Conservation (phyloP, 2,329 filamentous ascomycete species). For the Cercospora zeae-maydis region DNA sequence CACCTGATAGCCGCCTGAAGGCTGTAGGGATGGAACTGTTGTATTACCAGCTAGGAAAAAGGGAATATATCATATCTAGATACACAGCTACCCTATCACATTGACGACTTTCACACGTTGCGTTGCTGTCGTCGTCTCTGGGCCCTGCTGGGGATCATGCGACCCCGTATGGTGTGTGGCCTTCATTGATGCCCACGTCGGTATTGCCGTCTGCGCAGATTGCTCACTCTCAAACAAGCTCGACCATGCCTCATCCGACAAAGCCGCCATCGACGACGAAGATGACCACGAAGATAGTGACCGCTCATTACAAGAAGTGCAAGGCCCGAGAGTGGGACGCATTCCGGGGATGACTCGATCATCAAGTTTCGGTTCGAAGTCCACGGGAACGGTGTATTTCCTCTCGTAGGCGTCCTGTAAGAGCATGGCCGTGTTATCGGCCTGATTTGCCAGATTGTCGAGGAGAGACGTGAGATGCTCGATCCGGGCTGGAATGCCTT, state of each 20-base stretch:
- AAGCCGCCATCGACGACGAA: not conserved
- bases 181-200: not conserved
- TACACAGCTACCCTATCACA: not conserved
- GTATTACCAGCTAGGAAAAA: not conserved
- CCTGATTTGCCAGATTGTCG: not conserved
- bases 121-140: not conserved
- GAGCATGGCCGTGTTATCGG: not conserved
- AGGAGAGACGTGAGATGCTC: not conserved
- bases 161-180: too few species aligned
- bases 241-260: not conserved
- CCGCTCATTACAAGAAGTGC: not conserved
- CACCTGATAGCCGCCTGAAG: not conserved
- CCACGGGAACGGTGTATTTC: not conserved
- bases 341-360: not conserved
- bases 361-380: not conserved
- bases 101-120: not conserved
- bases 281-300: not conserved
- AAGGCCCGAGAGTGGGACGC: not conserved
- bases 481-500: conserved; percentile 7
- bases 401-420: conserved; percentile 4
- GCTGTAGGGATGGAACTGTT: not conserved
- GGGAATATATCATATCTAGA: not conserved
- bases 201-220: not conserved
- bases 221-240: not conserved
- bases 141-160: not conserved